Base-by-base conservation (phyloP, 352 stramenopile genomes). In the Phytopythium mirpurense region DNA sequence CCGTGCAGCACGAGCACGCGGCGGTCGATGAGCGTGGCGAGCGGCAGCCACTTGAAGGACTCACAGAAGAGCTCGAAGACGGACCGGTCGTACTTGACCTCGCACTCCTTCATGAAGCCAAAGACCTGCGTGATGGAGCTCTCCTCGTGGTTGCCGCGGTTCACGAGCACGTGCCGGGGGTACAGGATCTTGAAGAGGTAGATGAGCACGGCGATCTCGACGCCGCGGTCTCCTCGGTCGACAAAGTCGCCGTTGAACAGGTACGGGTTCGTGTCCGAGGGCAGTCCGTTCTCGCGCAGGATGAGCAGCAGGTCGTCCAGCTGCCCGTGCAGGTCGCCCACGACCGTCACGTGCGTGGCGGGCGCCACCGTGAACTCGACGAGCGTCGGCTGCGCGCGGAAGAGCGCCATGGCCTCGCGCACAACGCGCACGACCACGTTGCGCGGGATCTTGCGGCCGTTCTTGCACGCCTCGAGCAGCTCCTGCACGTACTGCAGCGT, bases 211-310 rank as follows among this genome's bases (percentile, higher is more conserved):
- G 74, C 57, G 59, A 95, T 86, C 54, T 95, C 85, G n/a, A 93
- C 71, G 29, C 72, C 74, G 19, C 82, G 78, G 54, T 89, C 77
- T 29, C 83, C 85, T 15, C 84, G 76, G 50, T 93, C 84, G 10
- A 95, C 83, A 59, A 95, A 77, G 58, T 95, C 84, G 32, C 85
- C 85, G 47, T 93, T 95, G 50, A 95, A 94, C 37, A 95, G 21
- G 62, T 95, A 95, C 43, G 81, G 80, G 51, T 95, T 95, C 5
- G 63, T 69, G 15, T 78, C 64, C 0, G 73, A 85, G 2, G 85
- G 85, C 12, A 90, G 26, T 0, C 86, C 86, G 50, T 96, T 96
- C 54, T 95, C 77, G 9, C 79, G 69, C 23, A 95, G 70, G 45
- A 96, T 93, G 29, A 93, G 48, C 37, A 94, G 50, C 41, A 96